These are phyloP conservation scores for Penicillium subrubescens DNA, from an alignment of 495 filamentous ascomycete genomes.

Conservation along the genomic window DNA sequence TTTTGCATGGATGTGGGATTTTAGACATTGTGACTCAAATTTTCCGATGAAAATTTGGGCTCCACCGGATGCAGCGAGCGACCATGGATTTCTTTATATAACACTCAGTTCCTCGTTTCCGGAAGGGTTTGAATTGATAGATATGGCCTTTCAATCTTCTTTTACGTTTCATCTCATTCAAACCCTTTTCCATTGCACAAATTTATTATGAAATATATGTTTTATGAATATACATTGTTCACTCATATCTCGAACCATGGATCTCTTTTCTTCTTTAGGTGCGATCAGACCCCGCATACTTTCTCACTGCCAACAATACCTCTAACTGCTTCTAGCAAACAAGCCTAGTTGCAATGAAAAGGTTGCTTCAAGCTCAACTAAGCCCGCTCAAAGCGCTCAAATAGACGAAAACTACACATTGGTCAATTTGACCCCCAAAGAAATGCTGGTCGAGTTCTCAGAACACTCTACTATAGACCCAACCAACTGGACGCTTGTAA, in stretches of 20 bases:
- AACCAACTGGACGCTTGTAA: conserved; percentile 37
- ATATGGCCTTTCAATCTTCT: conserved; percentile 5
- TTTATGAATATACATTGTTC: conserved; percentile 8
- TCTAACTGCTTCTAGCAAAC: conserved; percentile 22
- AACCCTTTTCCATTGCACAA: background rate
- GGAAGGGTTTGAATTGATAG: background rate
- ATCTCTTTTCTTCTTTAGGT: conserved; percentile 20
- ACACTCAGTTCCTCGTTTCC: background rate
- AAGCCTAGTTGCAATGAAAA: conserved; percentile 7
- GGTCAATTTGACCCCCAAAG: conserved; percentile 24
- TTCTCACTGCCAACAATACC: background rate
- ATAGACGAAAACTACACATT: conserved; percentile 24
- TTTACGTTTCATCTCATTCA: conserved; percentile 1
- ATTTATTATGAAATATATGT: conserved; percentile 9
- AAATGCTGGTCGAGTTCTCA: conserved; percentile 36
- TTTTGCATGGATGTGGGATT: conserved; percentile 16
- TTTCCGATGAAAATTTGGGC: conserved; percentile 9
- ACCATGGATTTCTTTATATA: conserved; percentile 21
- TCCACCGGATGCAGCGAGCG: conserved; percentile 15
- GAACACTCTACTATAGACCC: conserved; percentile 30
- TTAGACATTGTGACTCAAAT: conserved; percentile 26
- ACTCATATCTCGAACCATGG: conserved; percentile 10
- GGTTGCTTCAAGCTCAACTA: conserved; percentile 8
- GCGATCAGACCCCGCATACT: conserved; percentile 1
- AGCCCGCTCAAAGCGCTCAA: background rate